Evolutionary conservation across 768 basidiomycete species (phyloP), one percentile per base, ranked within the genome.

Genomic region (Xanthoconium stramineum): DNA sequence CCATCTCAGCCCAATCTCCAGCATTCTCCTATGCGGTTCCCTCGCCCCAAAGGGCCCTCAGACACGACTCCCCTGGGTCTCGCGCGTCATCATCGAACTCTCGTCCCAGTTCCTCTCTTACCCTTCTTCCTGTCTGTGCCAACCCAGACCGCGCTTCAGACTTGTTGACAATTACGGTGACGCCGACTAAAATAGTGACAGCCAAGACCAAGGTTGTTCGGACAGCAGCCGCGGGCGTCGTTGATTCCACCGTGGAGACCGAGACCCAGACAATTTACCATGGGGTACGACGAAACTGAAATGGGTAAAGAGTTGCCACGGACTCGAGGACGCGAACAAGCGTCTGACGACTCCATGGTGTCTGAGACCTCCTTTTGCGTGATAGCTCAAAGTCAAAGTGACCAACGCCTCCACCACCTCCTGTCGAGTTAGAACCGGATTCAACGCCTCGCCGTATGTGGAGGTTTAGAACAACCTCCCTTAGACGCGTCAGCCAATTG

Each of bases 221-320:
- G 53, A 72, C 79, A 20, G 76, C 81, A 13, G 74, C 79, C 11
- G 83, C 83, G n/a, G 80, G 79, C 43, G 75, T 83, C 17, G 66
- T 83, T 38, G 73, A 75, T 44, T 60, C 69, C 28, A 49, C 63
- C 47, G 60, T 53, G 37, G 54, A 56, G 14, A 13, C 56, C 35
- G 56, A 56, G 19, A 35, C 50, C 1, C 52, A 53, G 33, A 35
- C n/a, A n/a, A n/a, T n/a, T n/a, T n/a, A n/a, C 43, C 14, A 19
- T 51, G 47, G 15, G 46, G 29, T 20, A 40, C 20, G 40, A 24
- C n/a, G 38, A 44, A 30, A 29, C 45, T 45, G 55, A 55, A 38
- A 43, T 17, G 8, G 10, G 45, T 37, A 29, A 4, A 8, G 53
- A 50, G 45, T 60, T 48, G 14, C 55, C 55, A 6, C 56, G 36